Conservation (phyloP, 352 stramenopile species). For the Phytophthora colocasiae region DNA sequence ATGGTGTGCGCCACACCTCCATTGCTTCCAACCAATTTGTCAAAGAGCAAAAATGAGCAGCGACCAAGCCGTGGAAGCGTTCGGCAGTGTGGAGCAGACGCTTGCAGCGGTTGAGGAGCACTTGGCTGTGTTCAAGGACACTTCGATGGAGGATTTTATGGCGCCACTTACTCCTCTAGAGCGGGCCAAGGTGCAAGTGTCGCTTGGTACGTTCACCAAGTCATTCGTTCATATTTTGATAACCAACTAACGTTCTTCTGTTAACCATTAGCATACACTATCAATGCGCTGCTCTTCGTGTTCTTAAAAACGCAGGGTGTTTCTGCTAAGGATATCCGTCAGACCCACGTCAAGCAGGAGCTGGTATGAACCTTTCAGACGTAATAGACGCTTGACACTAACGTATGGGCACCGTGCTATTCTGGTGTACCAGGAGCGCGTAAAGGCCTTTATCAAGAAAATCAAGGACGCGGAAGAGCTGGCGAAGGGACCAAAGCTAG, state of each 20-base stretch:
- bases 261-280: constrained; percentile 70
- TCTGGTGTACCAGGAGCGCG: constrained; percentile 61
- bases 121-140: constrained; percentile 63
- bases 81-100: constrained; percentile 81
- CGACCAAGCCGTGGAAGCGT: constrained; percentile 66
- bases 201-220: constrained; percentile 58
- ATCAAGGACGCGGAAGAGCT: constrained; percentile 91
- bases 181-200: constrained; percentile 87
- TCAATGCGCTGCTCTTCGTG: constrained; percentile 89
- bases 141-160: constrained; percentile 64
- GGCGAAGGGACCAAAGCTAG: constrained; percentile 73
- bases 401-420: neutral
- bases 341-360: constrained; percentile 92
- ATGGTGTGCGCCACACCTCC: constrained; percentile 24
- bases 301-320: constrained; percentile 89
- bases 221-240: neutral
- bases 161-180: constrained; percentile 70
- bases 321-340: constrained; percentile 87
- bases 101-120: constrained; percentile 80
- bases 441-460: constrained; percentile 90
- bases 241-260: constrained; percentile 5
- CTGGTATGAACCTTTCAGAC: constrained; percentile 42
- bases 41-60: constrained; percentile 46
- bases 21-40: constrained; percentile 27
- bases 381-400: no score